Evolutionary conservation across 73 alveolate species (phyloP), one percentile per base, ranked within the genome.

Genomic region (Symbiodinium pilosum): DNA sequence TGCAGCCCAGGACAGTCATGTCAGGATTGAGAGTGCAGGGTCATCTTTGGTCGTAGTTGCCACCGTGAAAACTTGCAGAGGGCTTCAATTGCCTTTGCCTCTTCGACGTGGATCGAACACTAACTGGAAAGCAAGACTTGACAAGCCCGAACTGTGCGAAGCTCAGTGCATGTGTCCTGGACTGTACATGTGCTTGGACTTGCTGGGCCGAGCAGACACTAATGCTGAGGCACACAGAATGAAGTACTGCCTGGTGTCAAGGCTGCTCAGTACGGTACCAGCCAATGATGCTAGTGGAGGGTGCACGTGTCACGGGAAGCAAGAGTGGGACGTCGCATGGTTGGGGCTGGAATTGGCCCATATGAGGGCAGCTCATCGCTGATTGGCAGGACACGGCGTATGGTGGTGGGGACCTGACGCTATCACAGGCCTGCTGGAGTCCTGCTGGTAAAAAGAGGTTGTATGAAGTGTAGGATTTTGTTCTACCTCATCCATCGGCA

Each of bases 91-190:
- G 95, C 36, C 86, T 88, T 36, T 88, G 95, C 43, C 69, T 88
- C 69, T 88, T 88, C 43, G 95, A 88, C 32, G 95, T 88, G 69
- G 95, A 88, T 43, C 95, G 95, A 34, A 88, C 95, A 24, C 73
- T 88, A 71, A 88, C 95, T 9, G 95, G 95, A n/a, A 85, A 88
- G 71, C 95, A 88, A 83, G 68, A 64, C 32, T 32, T 88, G 24
- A 26, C 44, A 43, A 56, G 71, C 43, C 95, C 95, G 69, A 36
- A 39, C 32, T 88, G 95, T 38, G 32, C 7, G 20, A 36, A 36
- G 51, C 87, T 36, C 54, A 36, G 87, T 44, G 21, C 21, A n/a
- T 69, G 16, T n/a, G 77, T 30, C 77, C 20, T 24, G 28, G 20
- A 39, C 83, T 28, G 83, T 12, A 9, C n/a, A 7, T 68, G 41